phyloP scores from a whole-genome alignment of 73 alveolate genomes.

The Paramecium pentaurelia region DNA sequence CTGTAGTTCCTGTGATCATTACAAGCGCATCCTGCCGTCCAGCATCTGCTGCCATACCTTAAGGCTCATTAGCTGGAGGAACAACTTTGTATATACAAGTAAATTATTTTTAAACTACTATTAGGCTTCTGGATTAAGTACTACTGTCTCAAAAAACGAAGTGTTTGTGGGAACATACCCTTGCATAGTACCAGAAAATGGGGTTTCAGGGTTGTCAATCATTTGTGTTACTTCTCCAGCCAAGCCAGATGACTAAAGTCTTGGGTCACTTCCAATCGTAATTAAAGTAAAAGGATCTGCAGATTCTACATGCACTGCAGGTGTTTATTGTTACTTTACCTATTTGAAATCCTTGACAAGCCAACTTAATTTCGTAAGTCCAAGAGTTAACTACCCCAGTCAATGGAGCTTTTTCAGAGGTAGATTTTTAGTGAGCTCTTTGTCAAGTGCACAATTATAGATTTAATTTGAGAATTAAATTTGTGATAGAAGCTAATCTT shows the following conservation, averaged over 20 bases:
- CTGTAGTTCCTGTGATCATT: not conserved
- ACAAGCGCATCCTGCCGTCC: constrained; percentile 18
- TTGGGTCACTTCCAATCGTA: not conserved
- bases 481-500: constrained; percentile 9
- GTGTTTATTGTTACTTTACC: not conserved
- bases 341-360: not conserved
- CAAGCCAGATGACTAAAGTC: not conserved
- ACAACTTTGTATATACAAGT: not conserved
- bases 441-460: not conserved
- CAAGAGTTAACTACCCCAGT: not conserved
- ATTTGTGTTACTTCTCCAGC: constrained; percentile 25
- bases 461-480: not conserved
- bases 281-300: not conserved
- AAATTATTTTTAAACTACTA: not conserved
- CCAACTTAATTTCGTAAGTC: not conserved
- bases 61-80: constrained; percentile 20
- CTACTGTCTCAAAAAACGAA: not conserved
- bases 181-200: constrained; percentile 12
- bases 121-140: constrained; percentile 16
- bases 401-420: not conserved
- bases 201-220: constrained; percentile 3
- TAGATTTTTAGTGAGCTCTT: not conserved
- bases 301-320: not conserved
- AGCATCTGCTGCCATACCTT: not conserved
- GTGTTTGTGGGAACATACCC: constrained; percentile 40